Evolutionary conservation across 805 yeast genomes (phyloP), one percentile per base, ranked within the genome.

Genomic region (Hanseniaspora mollemarum): DNA sequence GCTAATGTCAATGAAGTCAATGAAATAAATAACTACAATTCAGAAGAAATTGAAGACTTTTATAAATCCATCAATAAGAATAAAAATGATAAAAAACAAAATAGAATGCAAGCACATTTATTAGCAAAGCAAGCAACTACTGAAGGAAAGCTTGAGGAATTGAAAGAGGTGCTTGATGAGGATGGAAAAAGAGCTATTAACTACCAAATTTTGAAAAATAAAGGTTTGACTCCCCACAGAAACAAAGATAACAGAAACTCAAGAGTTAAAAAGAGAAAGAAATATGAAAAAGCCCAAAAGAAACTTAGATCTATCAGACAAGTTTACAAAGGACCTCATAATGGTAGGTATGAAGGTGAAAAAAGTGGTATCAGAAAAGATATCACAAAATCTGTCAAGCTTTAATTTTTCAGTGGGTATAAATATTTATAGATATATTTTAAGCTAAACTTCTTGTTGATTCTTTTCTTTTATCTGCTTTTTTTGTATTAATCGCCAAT

Each of bases 191-290:
- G 98, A 63, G 97, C 96, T 1, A 75, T 92, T 60, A 87, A 84
- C 65, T 92, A 82, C 70, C 97, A 90, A 71, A 92, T 92, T 55
- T 74, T 86, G 69, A 92, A 90, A 76, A 92, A 92, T 71, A 88
- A 86, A 71, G 98, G 98, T 62, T 78, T 92, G 56, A 88, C 96
- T 1, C 90, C 94, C 18, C 83, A 81, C 66, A 77, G 95, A 65
- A 83, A 85, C 73, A 92, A 92, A 75, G 96, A 86, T 57, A 80
- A 84, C 72, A 78, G 96, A 69, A 92, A 92, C 66, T 78, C 97
- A 39, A 82, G 98, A 70, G 97, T 92, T 60, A 92, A 92, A 76
- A 92, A 90, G 94, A 83, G 98, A 75, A 85, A 81, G 80, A 86
- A 86, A 78, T 92, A 84, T 71, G 97, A 87, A 56, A 75, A 77